Evolutionary conservation across 345 rosid genomes (phyloP).

Genomic region (Murraya koenigii): DNA sequence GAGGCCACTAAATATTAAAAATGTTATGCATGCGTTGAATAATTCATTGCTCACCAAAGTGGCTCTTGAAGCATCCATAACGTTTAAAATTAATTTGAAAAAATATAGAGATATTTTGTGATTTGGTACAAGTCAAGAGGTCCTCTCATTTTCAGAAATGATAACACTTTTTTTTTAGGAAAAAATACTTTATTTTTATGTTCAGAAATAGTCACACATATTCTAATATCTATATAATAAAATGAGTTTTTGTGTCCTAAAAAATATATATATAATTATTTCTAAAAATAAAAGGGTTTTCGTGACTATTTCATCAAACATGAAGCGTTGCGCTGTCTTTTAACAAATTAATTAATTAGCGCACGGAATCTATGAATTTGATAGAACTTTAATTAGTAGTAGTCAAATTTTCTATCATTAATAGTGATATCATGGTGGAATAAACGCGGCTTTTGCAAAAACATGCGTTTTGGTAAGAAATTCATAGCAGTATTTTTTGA

Average conservation of each 20-base stretch:
- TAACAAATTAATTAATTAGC: neutral
- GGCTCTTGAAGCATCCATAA: neutral
- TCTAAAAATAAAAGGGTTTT: too few species aligned
- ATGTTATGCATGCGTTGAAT: neutral
- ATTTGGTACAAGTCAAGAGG: too few species aligned
- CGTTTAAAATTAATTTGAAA: neutral
- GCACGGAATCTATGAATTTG: neutral
- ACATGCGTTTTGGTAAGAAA: neutral
- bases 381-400: neutral
- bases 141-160: too few species aligned
- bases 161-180: fast-evolving
- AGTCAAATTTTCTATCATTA: neutral
- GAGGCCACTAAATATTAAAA: neutral
- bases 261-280: too few species aligned
- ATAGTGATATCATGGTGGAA: neutral
- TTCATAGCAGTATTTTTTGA: neutral
- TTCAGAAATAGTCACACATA: too few species aligned
- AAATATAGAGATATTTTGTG: too few species aligned
- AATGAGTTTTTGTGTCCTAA: too few species aligned
- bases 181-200: too few species aligned
- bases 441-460: neutral
- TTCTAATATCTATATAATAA: too few species aligned
- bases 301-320: too few species aligned
- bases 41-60: neutral
- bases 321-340: too few species aligned